Percentiles rank a stretch among this genome's conserved stretches.
phyloP scores from a whole-genome alignment of 1,139 yeast species.

The Diutina mesorugosa region DNA sequence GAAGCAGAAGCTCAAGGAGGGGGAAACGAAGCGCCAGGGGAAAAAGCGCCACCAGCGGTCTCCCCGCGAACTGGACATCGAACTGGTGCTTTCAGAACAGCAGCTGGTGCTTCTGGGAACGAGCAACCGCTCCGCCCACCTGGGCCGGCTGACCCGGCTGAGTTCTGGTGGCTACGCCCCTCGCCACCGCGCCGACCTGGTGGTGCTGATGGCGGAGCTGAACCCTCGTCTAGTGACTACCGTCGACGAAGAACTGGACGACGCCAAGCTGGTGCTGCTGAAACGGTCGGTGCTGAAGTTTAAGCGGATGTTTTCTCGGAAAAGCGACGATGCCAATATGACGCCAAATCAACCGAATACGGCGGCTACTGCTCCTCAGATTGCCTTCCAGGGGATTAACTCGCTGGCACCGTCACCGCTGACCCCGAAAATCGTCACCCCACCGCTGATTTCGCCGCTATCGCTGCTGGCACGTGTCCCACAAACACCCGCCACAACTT shows the following conservation, averaged over 20 bases:
- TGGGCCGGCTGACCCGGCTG: neutral
- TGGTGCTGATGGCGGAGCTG: neutral
- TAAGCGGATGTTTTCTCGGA: neutral
- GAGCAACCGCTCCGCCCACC: neutral
- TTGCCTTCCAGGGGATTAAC: neutral
- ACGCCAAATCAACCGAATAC: no score
- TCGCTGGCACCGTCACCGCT: neutral
- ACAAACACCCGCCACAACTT: neutral
- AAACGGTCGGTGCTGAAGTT: neutral
- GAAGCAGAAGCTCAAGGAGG: slow-evolving; percentile 8
- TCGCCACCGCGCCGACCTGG: neutral
- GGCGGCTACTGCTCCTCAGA: neutral
- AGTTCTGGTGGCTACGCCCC: no score
- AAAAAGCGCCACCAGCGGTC: neutral
- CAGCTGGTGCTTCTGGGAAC: neutral
- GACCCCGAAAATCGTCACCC: neutral
- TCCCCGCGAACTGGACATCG: neutral
- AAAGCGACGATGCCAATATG: neutral
- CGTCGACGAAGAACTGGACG: neutral
- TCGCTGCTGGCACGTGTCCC: neutral
- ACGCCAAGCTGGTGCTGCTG: neutral
- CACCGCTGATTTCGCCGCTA: neutral
- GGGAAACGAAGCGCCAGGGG: slow-evolving; percentile 3
- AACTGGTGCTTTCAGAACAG: neutral
- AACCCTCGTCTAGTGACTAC: neutral